phyloP scores from a whole-genome alignment of 305 asterid species.

The Ruellia speciosa region DNA sequence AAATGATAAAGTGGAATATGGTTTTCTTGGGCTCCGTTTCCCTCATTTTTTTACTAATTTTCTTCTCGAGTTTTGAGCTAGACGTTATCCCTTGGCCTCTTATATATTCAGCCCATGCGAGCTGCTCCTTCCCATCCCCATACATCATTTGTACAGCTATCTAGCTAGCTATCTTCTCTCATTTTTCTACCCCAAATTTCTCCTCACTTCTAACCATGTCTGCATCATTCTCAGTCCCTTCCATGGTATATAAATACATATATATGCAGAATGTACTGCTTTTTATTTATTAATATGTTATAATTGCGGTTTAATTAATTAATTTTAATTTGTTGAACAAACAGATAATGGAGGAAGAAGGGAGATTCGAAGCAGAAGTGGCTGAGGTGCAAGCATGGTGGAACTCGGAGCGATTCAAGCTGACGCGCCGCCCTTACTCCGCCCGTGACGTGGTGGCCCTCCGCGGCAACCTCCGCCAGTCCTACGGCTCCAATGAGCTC shows the following conservation, averaged over 20 bases:
- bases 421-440: conserved; percentile 80
- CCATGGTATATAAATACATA: no score
- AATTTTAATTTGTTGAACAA: not conserved
- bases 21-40: no score
- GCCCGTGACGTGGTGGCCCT: conserved; percentile 85
- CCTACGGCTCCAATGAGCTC: conserved; percentile 68
- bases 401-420: conserved; percentile 84
- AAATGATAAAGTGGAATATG: no score
- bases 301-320: no score
- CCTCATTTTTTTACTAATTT: no score
- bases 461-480: conserved; percentile 67
- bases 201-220: conserved; percentile 60
- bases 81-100: no score
- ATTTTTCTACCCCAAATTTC: not conserved
- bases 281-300: no score
- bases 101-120: no score
- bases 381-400: conserved; percentile 96
- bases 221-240: conserved; percentile 80
- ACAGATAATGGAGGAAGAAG: conserved; percentile 94
- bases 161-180: no score
- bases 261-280: no score
- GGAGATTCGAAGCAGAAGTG: conserved; percentile 77
- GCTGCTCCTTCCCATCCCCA: not conserved
- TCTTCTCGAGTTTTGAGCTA: no score
- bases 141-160: not conserved